Percentiles rank a stretch among this genome's conserved stretches.
These are phyloP conservation scores for Candida ficus DNA, from an alignment of 805 yeast species.

Conservation along the genomic window DNA sequence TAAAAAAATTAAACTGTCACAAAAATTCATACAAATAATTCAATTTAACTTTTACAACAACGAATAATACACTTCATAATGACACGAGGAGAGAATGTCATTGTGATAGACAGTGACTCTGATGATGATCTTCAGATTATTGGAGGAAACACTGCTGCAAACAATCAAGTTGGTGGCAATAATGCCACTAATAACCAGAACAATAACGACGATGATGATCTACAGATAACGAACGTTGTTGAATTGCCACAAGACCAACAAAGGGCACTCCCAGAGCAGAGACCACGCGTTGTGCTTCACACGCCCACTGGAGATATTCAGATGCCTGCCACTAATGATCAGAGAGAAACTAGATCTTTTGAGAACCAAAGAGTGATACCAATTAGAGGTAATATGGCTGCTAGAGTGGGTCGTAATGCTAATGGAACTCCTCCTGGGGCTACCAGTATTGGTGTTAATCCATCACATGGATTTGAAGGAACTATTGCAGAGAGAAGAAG, in stretches of 20 bases:
- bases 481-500: too few species aligned
- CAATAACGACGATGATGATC: slow-evolving; percentile 8
- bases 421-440: too few species aligned
- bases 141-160: too few species aligned
- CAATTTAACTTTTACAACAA: background rate
- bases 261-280: too few species aligned
- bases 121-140: background rate
- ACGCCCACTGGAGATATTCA: slow-evolving; percentile 9
- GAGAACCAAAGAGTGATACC: slow-evolving; percentile 1
- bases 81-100: background rate
- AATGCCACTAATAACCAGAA: background rate
- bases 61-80: background rate
- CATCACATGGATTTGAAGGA: too few species aligned
- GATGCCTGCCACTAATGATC: background rate
- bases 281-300: slow-evolving; percentile 6
- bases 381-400: too few species aligned
- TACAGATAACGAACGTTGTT: slow-evolving; percentile 5
- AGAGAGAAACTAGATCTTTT: background rate
- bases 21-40: background rate
- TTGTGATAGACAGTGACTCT: background rate
- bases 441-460: too few species aligned
- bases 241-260: too few species aligned
- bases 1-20: background rate
- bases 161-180: too few species aligned
- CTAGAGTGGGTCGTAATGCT: too few species aligned